Base-by-base conservation (phyloP, 352 stramenopile genomes). In the Pythium dissimile region DNA sequence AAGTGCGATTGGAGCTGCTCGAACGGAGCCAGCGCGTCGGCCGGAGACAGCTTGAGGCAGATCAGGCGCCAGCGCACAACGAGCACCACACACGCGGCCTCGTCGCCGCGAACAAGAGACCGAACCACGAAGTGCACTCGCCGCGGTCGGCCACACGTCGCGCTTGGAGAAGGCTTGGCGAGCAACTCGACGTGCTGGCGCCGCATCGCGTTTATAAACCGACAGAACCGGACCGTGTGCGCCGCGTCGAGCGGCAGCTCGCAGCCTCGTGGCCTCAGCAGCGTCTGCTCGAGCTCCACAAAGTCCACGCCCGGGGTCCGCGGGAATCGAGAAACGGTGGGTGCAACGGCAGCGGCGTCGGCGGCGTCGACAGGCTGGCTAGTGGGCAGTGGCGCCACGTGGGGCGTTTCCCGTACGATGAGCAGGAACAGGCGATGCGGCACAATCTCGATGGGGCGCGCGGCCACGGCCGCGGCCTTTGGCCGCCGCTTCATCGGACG, bases 21-120 rank as follows among this genome's bases (percentile, higher is more conserved):
- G 37, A 90, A 90, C 5, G 78, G 78, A 2, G 69, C 73, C 2
- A 80, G 32, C 0, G 78, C 78, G 27, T 86, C 72, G 3, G 62
- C 54, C 2, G 78, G 66, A 12, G 70, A 62, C 0, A 88, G 52
- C 1, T 69, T 53, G 7, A 90, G 78, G 16, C 71, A 69, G 23
- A 90, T 32, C 20, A 90, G 48, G 1, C 80, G 67, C 80, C 80
- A 90, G 35, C 73, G 69, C 35, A 76, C 82, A 41, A 90, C 77
- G 27, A 90, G 54, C 38, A 84, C 68, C 30, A 88, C 68, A 2
- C 45, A 61, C 47, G 62, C 65, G 0, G 64, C 68, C 57, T 88
- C 75, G 15, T 74, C 60, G 13, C 67, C 64, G 16, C 71, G 59
- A 30, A 71, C 54, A 13, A 58, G 26, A 20, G 64, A 67, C n/a